phyloP scores from a whole-genome alignment of 106 monocot species.

The Platanthera zijinensis region DNA sequence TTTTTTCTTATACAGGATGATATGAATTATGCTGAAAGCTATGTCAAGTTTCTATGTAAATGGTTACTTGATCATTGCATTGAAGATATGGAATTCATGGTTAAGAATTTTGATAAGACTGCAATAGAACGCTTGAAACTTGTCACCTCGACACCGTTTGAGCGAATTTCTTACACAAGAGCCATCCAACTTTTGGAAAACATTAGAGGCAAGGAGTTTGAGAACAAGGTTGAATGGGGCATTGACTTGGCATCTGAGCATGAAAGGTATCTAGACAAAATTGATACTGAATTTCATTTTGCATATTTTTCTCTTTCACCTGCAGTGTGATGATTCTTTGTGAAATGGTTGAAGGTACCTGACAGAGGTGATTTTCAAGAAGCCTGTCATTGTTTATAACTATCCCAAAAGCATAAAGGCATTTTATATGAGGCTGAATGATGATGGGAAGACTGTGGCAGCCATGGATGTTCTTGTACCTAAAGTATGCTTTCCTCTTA shows the following conservation, averaged over 20 bases:
- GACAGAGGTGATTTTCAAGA: constrained; percentile 73
- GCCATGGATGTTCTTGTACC: constrained; percentile 90
- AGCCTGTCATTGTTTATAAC: constrained; percentile 71
- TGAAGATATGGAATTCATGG: constrained; percentile 72
- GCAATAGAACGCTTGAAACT: constrained; percentile 52
- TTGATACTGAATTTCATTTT: background rate
- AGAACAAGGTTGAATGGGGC: constrained; percentile 68
- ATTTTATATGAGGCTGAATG: constrained; percentile 77
- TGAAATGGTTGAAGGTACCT: constrained; percentile 47
- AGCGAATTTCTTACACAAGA: constrained; percentile 52
- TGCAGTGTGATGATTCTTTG: background rate
- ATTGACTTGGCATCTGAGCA: constrained; percentile 47
- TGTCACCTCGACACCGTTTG: constrained; percentile 50
- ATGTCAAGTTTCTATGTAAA: constrained; percentile 57
- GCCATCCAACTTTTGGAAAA: constrained; percentile 40
- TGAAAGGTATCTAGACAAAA: constrained; percentile 9
- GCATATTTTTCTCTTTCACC: background rate
- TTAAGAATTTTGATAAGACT: constrained; percentile 44
- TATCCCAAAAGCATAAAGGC: constrained; percentile 73
- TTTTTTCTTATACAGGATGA: constrained; percentile 40
- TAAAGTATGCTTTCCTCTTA: constrained; percentile 29
- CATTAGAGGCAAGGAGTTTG: constrained; percentile 58
- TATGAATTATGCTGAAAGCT: constrained; percentile 64
- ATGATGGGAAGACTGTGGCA: constrained; percentile 60
- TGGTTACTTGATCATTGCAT: constrained; percentile 61